These are phyloP conservation scores for Penicillium concentricum DNA, from an alignment of 2,329 filamentous ascomycete genomes.

Conservation along the genomic window DNA sequence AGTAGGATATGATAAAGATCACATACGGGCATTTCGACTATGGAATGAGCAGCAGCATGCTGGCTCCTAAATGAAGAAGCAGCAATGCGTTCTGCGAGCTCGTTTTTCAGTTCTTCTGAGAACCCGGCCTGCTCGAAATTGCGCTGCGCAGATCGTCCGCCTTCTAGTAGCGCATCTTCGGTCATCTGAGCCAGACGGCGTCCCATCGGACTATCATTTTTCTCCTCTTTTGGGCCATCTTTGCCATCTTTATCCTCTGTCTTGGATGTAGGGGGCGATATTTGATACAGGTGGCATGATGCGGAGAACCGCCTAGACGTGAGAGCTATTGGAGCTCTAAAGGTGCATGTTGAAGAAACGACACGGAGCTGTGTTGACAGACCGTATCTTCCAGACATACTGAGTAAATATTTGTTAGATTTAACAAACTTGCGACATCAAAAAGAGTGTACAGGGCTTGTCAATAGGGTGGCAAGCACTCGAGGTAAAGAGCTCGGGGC, in stretches of 20 bases:
- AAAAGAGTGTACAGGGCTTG: not conserved
- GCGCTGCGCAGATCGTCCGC: slow-evolving; percentile 55
- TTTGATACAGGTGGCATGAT: slow-evolving; percentile 23
- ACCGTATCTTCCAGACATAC: slow-evolving; percentile 24
- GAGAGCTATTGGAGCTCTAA: slow-evolving; percentile 12
- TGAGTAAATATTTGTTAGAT: not conserved
- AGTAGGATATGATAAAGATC: not conserved
- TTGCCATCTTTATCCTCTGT: slow-evolving; percentile 12
- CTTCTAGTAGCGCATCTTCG: slow-evolving; percentile 57
- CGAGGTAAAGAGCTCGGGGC: not conserved
- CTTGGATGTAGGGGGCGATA: slow-evolving; percentile 14
- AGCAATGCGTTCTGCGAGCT: slow-evolving; percentile 60
- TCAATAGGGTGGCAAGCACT: slow-evolving; percentile 8
- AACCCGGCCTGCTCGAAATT: slow-evolving; percentile 63
- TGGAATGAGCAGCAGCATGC: slow-evolving; percentile 54
- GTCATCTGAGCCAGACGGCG: slow-evolving; percentile 59
- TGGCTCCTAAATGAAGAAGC: slow-evolving; percentile 55
- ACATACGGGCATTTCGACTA: slow-evolving; percentile 53
- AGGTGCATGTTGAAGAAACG: slow-evolving; percentile 13
- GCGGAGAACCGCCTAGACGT: slow-evolving; percentile 24
- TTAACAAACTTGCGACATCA: not conserved
- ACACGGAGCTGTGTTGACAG: slow-evolving; percentile 16
- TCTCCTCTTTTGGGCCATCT: slow-evolving; percentile 25
- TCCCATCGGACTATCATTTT: slow-evolving; percentile 56
- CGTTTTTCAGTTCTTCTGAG: slow-evolving; percentile 58